Evolutionary conservation across 805 yeast species (phyloP).

Genomic region (Metschnikowia henanensis): DNA sequence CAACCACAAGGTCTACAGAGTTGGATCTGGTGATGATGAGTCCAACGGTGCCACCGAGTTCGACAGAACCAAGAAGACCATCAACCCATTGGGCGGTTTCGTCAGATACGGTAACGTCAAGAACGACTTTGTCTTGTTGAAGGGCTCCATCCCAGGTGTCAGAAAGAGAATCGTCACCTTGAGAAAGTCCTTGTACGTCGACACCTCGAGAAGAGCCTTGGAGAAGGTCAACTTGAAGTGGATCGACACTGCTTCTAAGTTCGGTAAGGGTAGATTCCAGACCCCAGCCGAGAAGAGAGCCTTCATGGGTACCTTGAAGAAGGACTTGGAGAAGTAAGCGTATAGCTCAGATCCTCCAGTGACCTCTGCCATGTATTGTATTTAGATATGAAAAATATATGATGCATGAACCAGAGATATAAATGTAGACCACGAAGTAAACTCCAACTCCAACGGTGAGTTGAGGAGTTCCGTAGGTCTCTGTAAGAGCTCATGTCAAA

Average conservation of each 20-base stretch:
- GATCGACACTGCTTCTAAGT: constrained; percentile 99
- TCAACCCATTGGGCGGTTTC: constrained; percentile 99
- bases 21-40: constrained; percentile 96
- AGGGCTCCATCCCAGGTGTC: constrained; percentile 99
- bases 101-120: constrained; percentile 98
- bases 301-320: constrained; percentile 99
- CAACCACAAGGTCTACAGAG: constrained; percentile 99
- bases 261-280: constrained; percentile 99
- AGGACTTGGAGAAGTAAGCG: constrained; percentile 66
- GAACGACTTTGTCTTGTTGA: constrained; percentile 96
- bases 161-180: constrained; percentile 99
- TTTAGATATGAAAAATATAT: constrained; percentile 17
- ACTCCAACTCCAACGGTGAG: too few relatives aligned
- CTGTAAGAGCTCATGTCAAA: too few relatives aligned
- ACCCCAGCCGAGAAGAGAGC: constrained; percentile 99
- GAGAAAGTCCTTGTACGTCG: constrained; percentile 97
- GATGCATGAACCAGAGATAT: constrained; percentile 6
- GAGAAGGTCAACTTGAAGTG: constrained; percentile 97
- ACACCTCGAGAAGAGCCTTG: constrained; percentile 96
- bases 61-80: constrained; percentile 99
- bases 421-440: too few relatives aligned
- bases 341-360: not conserved
- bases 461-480: too few relatives aligned
- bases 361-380: constrained; percentile 4
- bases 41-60: constrained; percentile 93